Base-by-base conservation (phyloP, 768 basidiomycete genomes). In the Phanerodontia chrysosporium region DNA sequence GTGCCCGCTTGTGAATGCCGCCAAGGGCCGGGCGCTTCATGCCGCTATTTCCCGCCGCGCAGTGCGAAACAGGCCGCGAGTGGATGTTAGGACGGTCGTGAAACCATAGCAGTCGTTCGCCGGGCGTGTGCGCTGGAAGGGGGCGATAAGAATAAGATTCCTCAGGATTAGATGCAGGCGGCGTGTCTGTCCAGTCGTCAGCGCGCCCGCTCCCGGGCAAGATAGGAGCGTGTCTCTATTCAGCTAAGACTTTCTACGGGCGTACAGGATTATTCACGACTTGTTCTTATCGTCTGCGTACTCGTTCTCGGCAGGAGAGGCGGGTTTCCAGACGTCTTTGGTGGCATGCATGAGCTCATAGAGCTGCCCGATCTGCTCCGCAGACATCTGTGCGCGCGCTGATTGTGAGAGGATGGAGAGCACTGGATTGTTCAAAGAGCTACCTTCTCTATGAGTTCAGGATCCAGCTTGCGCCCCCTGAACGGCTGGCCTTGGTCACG, bases 331-430 rank as follows among this genome's bases (percentile, higher is more conserved):
- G 30, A 96, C 80, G 61, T 88, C 88, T 68, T 90, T 92, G 0
- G 93, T 87, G 2, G 87, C 90, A 62, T 91, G 87, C 92, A 96
- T 94, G 61, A 99, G 80, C 69, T 98, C 95, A 69, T 97, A 93
- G 44, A 99, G 73, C 72, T 98, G 96, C 0, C 91, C 91, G 3
- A 98, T 77, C 70, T 99, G 96, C 69, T 96, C 93, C 30, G 78
- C 72, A 21, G 93, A 95, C 85, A 95, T 89, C 92, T 95, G 25
- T 8, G 51, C 56, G n/a, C n/a, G 16, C 27, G n/a, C n/a, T n/a
- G 13, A n/a, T 30, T 14, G 39, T 42, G 18, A 42, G 39, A 9
- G 39, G 18, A 42, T 5, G 6, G 27, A 6, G 25, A 48, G 24
- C 46, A 48, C 22, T 25, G 24, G 45, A n/a, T 21, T 35, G 55